Evolutionary conservation across 192 early-diverging fungal species (phyloP), one percentile per base, ranked within the genome.

Genomic region (Mortierella hygrophila): DNA sequence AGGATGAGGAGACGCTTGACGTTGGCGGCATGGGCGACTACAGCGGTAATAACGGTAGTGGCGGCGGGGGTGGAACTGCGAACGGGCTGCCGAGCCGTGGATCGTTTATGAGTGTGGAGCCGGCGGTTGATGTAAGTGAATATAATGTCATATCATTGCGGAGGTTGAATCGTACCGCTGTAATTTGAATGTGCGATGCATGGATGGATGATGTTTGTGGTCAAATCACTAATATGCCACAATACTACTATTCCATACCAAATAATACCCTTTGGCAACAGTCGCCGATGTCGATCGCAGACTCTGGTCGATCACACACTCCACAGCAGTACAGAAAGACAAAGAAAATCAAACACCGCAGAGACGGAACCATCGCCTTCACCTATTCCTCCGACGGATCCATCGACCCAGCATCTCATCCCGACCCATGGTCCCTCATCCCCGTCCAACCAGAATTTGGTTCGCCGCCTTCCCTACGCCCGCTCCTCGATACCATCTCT

Each of bases 311-410:
- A 35, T 37, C 76, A 6, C 84, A 80, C 29, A 86, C 84, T 1
- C 84, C 84, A 35, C 84, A 86, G 35, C 84, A 86, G 23, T 86
- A 86, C 65, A 77, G 84, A 71, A 86, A 86, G 69, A 44, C 84
- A 4, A 86, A 79, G 49, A 86, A 86, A 79, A 86, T 86, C 44
- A 86, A 86, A 54, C 76, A 86, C 38, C 63, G 79, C 6, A 70
- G 84, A 42, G 84, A 86, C 41, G 84, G 84, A 77, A 86, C 84
- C 6, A 86, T 86, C 40, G 84, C 84, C 23, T 70, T 86, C 23
- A 78, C 70, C 21, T 86, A 86, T 49, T 15, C 84, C 3, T 81
- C 84, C 7, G 84, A 86, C 49, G 84, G 84, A n/a, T 86, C 84
- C 0, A 86, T 86, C 41, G 84, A 86, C 65, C 84, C 79, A 40